Evolutionary conservation across 768 basidiomycete genomes (phyloP), one percentile per base, ranked within the genome.

Genomic region (Termitomyces sp.): DNA sequence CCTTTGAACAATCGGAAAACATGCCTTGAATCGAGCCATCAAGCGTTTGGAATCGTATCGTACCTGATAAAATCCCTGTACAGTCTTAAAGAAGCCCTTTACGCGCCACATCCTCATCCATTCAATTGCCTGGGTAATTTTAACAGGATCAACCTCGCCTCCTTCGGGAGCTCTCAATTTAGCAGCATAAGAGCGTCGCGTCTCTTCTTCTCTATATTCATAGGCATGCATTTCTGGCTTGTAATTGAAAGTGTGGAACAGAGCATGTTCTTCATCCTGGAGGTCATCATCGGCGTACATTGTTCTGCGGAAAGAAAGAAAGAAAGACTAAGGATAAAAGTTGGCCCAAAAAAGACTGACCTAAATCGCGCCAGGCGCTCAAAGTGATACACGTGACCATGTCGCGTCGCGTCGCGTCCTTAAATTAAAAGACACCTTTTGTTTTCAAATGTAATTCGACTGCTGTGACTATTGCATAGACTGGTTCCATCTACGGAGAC

Each of bases 11-110:
- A 11, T 20, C 22, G 36, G 18, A n/a, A 8, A 40, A 3, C 28
- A 28, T 28, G 28, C 4, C 28, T n/a, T n/a, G n/a, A 28, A 28
- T 28, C 28, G 28, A 28, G 28, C 28, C 8, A 28, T 28, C 28
- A 28, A 28, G 28, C 2, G 2, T 28, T 28, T 28, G 28, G 28
- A 28, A 28, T 28, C 59, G 18, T 42, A 60, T n/a, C n/a, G n/a
- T n/a, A n/a, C 59, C 52, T 28, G 39, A 39, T 48, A 53, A 15
- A 55, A 54, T 7, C 44, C 59, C 13, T 60, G 44, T 12, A 59
- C 39, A 53, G 40, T 44, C 2, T 20, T 28, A n/a, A 60, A 55
- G 18, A 55, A 55, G 2, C 33, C 36, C 8, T 38, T 20, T 16
- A 55, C 16, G 20, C 53, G 59, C 32, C 22, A 55, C 13, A 28